Base-by-base conservation (phyloP, 1,284 basidiomycete species). In the Fomitopsis schrenkii region DNA sequence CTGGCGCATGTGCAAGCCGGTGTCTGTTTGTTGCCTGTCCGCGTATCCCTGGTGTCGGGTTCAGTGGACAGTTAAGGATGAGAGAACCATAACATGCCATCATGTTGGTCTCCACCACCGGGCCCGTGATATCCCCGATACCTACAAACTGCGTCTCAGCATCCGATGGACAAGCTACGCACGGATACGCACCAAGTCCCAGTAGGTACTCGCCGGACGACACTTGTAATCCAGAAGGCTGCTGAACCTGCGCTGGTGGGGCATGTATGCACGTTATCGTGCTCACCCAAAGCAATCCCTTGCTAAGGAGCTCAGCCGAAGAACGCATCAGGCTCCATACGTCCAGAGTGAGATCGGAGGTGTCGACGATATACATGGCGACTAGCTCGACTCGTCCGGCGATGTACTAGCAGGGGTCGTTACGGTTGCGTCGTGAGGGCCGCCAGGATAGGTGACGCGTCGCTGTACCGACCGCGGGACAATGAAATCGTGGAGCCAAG, bases 1-100 rank as follows among this genome's bases (percentile, higher is more conserved):
- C 70, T 91, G 85, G 10, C 91, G 83, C 86, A 93, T 90, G 72
- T 93, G 90, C 58, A 94, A 76, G 4, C 92, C 91, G 0, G 87
- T 90, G 70, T 88, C 88, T 2, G 83, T 87, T 70, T 94, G 92
- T 0, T 79, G 72, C 10, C 87, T 71, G 15, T 76, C 81, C 0
- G 90, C 91, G 70, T 93, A 94, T 6, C 91, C 91, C 89, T 91
- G 62, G 33, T 2, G 17, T 60, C 54, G 58, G 55, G 44, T 48
- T 52, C 5, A 42, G 36, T 40, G 48, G 33, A 28, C 38, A 59
- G 38, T n/a, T 7, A 38, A 15, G 48, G 17, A n/a, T 35, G 35
- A 28, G 45, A 22, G n/a, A 48, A 28, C 5, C 19, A 28, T 28
- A 30, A 33, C 48, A 22, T 33, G 84, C 87, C 86, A 90, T 88